Conservation (phyloP, 2,329 filamentous ascomycete genomes). For the Alternaria atra region DNA sequence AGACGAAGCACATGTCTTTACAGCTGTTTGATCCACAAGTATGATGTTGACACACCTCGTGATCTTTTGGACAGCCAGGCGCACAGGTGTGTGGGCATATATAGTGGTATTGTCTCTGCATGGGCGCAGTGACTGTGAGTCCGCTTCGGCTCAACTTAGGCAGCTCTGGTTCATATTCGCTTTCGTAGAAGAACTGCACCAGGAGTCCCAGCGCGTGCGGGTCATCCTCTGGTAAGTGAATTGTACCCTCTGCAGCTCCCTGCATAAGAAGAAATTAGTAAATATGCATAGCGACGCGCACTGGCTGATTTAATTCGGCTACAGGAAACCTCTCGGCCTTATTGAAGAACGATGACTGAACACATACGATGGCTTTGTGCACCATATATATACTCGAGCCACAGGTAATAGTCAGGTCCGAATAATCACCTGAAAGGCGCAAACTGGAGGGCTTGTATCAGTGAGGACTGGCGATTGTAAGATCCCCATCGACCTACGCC, state of each 20-base stretch:
- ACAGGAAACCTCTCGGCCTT: not conserved
- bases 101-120: not conserved
- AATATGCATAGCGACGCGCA: too few species aligned
- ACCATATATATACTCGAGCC: conserved; percentile 19
- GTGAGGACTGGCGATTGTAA: not conserved
- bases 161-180: conserved; percentile 15
- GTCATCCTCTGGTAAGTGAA: conserved; percentile 25
- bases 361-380: conserved; percentile 19
- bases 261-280: not conserved
- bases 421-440: conserved; percentile 19
- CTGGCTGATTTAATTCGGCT: not conserved
- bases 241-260: conserved; percentile 16
- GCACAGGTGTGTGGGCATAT: not conserved
- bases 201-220: conserved; percentile 17
- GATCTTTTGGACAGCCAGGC: not conserved
- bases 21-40: accelerated
- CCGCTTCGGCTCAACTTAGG: not conserved
- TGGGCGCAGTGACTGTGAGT: not conserved
- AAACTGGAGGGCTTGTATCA: not conserved
- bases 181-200: conserved; percentile 31
- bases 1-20: not conserved
- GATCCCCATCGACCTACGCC: not conserved
- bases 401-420: conserved; percentile 29
- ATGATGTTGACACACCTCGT: not conserved
- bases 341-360: not conserved